Conservation (phyloP, 2,329 filamentous ascomycete species). For the Esteya vermicola region DNA sequence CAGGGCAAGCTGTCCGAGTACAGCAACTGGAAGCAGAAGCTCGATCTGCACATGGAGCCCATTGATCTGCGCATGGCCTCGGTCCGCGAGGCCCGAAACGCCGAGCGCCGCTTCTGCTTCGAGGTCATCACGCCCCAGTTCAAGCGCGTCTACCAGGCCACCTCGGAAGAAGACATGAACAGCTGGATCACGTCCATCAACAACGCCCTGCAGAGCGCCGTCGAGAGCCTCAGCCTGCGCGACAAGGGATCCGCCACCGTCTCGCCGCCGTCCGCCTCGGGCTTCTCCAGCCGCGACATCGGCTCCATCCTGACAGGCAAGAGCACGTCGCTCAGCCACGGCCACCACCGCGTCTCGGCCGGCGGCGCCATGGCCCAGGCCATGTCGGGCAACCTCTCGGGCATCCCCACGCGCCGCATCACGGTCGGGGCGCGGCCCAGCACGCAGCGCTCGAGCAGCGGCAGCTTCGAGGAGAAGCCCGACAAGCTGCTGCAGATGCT, state of each 20-base stretch:
- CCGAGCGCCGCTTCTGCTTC: conserved; percentile 91
- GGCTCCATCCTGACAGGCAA: conserved; percentile 89
- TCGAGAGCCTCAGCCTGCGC: conserved; percentile 60
- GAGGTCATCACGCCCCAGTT: conserved; percentile 96
- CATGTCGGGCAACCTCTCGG: conserved; percentile 26
- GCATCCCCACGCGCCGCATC: conserved; percentile 64
- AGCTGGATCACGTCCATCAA: conserved; percentile 95
- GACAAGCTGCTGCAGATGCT: conserved; percentile 78
- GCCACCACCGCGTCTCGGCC: conserved; percentile 19
- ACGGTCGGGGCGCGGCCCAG: conserved; percentile 81
- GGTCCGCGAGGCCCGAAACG: conserved; percentile 86
- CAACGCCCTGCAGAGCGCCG: conserved; percentile 89
- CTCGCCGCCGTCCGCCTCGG: conserved; percentile 21
- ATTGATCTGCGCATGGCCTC: conserved; percentile 96
- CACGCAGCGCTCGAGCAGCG: conserved; percentile 48
- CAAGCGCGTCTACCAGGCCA: conserved; percentile 93
- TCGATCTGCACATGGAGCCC: conserved; percentile 94
- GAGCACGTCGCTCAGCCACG: conserved; percentile 53
- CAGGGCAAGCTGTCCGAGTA: conserved; percentile 96
- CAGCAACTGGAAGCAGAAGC: conserved; percentile 96
- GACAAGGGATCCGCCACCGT: conserved; percentile 32
- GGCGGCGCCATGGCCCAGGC: conserved; percentile 19
- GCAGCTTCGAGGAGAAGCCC: conserved; percentile 65
- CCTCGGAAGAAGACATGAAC: conserved; percentile 94
- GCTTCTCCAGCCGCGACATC: conserved; percentile 65